phyloP scores from a whole-genome alignment of 208 protist species.

The Chromosphaera perkinsii region DNA sequence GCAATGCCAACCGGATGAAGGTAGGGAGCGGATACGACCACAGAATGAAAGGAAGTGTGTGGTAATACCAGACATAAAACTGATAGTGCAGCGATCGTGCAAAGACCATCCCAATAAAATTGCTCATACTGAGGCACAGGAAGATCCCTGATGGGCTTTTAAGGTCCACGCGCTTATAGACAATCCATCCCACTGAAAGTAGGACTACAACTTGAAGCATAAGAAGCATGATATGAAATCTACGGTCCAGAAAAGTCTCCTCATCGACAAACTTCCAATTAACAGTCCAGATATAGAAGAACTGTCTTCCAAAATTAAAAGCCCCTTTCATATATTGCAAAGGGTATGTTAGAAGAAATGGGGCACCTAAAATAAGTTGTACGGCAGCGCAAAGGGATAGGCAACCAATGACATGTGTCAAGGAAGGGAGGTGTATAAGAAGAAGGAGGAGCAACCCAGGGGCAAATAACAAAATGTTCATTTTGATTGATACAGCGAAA shows the following conservation, averaged over 20 bases:
- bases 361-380: not conserved
- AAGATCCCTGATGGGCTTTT: too few relatives aligned
- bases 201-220: constrained; percentile 23
- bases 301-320: constrained; percentile 63
- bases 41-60: constrained; percentile 61
- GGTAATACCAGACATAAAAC: constrained; percentile 62
- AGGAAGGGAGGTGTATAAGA: not conserved
- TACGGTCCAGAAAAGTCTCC: constrained; percentile 47
- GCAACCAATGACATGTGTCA: not conserved
- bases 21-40: constrained; percentile 48
- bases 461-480: constrained; percentile 56
- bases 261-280: constrained; percentile 66
- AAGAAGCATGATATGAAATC: constrained; percentile 16
- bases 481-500: constrained; percentile 56
- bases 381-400: constrained; percentile 5
- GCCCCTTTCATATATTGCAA: constrained; percentile 52
- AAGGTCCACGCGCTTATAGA: too few relatives aligned
- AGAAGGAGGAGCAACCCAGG: constrained; percentile 39
- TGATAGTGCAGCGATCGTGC: constrained; percentile 72
- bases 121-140: too few relatives aligned
- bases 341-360: constrained; percentile 53
- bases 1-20: too few relatives aligned
- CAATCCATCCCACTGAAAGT: too few relatives aligned
- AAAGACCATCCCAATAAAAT: constrained; percentile 68
- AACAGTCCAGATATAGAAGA: constrained; percentile 62